These are phyloP conservation scores for Lentinus brumalis DNA, from an alignment of 768 basidiomycete species.

Conservation along the genomic window DNA sequence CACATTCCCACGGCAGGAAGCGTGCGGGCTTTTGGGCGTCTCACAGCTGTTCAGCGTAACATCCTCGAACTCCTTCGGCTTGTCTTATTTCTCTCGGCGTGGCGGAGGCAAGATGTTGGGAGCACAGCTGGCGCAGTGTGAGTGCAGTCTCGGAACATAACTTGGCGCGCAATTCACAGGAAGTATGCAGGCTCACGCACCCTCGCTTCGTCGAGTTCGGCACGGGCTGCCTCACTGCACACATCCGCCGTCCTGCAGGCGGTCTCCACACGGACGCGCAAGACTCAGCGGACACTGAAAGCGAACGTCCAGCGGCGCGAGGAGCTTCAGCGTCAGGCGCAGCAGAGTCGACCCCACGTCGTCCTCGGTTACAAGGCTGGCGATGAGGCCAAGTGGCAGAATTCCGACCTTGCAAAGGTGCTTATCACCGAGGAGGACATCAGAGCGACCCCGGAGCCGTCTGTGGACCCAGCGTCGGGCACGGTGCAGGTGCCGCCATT, in stretches of 20 bases:
- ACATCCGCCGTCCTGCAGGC: constrained; percentile 45
- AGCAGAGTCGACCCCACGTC: constrained; percentile 56
- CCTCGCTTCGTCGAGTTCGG: constrained; percentile 42
- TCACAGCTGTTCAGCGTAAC: background rate
- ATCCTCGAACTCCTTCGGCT: constrained; percentile 1
- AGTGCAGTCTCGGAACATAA: constrained; percentile 3
- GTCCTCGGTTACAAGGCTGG: constrained; percentile 72
- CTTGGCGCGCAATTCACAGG: constrained; percentile 11
- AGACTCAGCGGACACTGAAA: constrained; percentile 42
- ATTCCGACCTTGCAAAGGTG: constrained; percentile 64
- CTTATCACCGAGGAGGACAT: constrained; percentile 54
- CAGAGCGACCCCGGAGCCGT: constrained; percentile 18
- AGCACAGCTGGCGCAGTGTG: constrained; percentile 29
- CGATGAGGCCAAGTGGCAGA: constrained; percentile 67
- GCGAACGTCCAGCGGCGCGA: constrained; percentile 49
- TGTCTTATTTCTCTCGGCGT: constrained; percentile 12
- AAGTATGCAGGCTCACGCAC: constrained; percentile 34
- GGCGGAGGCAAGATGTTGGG: constrained; percentile 25
- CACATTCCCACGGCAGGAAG: constrained; percentile 42
- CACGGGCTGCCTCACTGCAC: constrained; percentile 43
- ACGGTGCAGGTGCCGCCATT: constrained; percentile 51
- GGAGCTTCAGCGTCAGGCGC: constrained; percentile 40
- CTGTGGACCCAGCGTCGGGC: constrained; percentile 29
- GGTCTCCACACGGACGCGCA: constrained; percentile 32
- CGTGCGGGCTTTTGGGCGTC: constrained; percentile 1